Base-by-base conservation (phyloP, 139 green algal genomes). In the Bryopsis sp. region DNA sequence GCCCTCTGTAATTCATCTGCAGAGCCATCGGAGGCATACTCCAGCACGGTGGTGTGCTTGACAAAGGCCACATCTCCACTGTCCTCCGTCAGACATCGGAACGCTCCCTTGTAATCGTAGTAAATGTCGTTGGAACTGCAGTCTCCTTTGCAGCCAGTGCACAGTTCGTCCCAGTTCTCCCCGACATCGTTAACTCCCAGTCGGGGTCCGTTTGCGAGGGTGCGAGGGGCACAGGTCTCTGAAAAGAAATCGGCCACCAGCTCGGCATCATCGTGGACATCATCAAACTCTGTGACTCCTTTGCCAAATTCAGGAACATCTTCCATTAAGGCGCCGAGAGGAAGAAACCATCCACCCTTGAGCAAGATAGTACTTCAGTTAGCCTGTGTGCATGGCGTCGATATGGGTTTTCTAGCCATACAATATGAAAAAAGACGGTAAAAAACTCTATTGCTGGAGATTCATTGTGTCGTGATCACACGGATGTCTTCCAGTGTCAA, bases 11-110 rank as follows among this genome's bases (percentile, higher is more conserved):
- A 6, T 39, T 15, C 3, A 39, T 65, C 58, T 26, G 26, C 3
- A 39, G 28, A 24, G 4, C 58, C 58, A 33, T 65, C 43, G 29
- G 15, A 26, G 58, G 39, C 58, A 31, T 61, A 28, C 24, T 39
- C 15, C 39, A 47, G 26, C 5, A 39, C 15, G 43, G 31, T 65
- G 22, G 58, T 65, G 58, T 65, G 58, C 24, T 65, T 65, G 29
- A 65, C 31, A 39, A 65, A 65, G 43, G 58, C 58, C 15, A 65
- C 58, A 7, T 65, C 58, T 65, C 58, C 58, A 39, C 7, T 33
- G 28, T 43, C 58, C 28, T 65, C 58, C 24, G 8, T 26, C 8
- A 65, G 58, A 43, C 58, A 65, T 4, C 6, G 29, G n/a, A 47
- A 33, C 43, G 31, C 58, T 3, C 58, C 58, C 26, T 65, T 22